Evolutionary conservation across 345 rosid species (phyloP), one percentile per base, ranked within the genome.

Genomic region (Gossypium anomalum): DNA sequence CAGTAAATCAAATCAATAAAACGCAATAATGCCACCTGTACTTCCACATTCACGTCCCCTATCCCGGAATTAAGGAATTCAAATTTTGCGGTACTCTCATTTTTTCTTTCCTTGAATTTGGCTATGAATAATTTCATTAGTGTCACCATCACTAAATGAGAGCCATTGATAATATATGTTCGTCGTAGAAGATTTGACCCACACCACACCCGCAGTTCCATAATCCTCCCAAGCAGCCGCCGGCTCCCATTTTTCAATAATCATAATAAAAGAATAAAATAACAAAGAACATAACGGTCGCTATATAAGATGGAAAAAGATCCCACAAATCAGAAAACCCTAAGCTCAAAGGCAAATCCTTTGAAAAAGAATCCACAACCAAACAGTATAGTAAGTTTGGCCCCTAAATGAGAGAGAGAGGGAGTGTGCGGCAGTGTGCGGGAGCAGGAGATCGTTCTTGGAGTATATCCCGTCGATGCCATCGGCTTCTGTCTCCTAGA

Each of bases 391-490:
- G 45, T 20, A 22, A 1, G 13, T 27, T 38, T 20, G 12, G 1
- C 22, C 2, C 13, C 25, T 43, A 71, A 7, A 34, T 34, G 41
- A 34, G 41, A 55, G 43, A 20, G 43, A 47, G 29, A 48, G 69
- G 68, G 7, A 34, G 41, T 25, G 59, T 77, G 92, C 93, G 25
- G 91, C 84, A 0, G 90, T 89, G 63, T 93, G 92, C 64, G 98
- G 98, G 27, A 84, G 83, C 62, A 91, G 91, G 88, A 78, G 97
- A 78, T 82, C 92, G 34, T 85, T 79, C 78, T 86, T 87, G 57
- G 98, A 93, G 22, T 94, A 91, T 70, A 75, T 76, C 72, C 87
- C 93, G 67, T 80, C 94, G 47, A 79, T 93, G 23, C 88, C 89
- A 7, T 64, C 71, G 71, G 77, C 77, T 53, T 65, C 72, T 12